Percentiles rank a stretch among this genome's conserved stretches.
phyloP scores from a whole-genome alignment of 495 filamentous ascomycete species.

The Astrothelium macrocarpum region DNA sequence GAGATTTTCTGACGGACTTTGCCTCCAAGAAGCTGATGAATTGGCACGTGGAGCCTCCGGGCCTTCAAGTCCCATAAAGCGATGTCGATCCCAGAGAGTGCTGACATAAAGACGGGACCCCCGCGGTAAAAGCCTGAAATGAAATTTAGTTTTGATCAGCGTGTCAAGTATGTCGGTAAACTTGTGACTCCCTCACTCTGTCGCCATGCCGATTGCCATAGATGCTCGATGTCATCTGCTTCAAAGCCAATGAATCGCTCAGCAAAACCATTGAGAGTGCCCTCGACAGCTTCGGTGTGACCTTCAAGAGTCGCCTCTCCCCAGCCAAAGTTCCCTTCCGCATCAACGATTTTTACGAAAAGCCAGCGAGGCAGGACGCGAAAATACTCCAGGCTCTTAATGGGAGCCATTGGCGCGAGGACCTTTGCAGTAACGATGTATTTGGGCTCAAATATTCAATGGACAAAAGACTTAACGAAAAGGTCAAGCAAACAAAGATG shows the following conservation, averaged over 20 bases:
- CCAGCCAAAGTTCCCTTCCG: slow-evolving; percentile 58
- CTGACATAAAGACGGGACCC: slow-evolving; percentile 78
- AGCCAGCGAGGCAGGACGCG: slow-evolving; percentile 44
- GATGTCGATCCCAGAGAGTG: slow-evolving; percentile 70
- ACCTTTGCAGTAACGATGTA: not conserved
- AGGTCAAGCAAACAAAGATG: too few species aligned
- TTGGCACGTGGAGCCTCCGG: slow-evolving; percentile 52
- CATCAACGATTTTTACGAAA: slow-evolving; percentile 66
- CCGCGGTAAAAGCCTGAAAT: slow-evolving; percentile 62
- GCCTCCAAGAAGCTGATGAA: slow-evolving; percentile 66
- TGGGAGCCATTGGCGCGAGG: slow-evolving; percentile 11
- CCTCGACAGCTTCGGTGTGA: slow-evolving; percentile 59
- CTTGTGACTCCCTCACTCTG: slow-evolving; percentile 17
- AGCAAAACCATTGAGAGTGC: slow-evolving; percentile 58
- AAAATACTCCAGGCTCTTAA: slow-evolving; percentile 17
- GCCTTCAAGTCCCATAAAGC: slow-evolving; percentile 73
- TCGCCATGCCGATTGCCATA: slow-evolving; percentile 66
- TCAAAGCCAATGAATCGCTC: slow-evolving; percentile 57
- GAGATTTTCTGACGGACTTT: slow-evolving; percentile 63
- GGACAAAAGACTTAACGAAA: too few species aligned
- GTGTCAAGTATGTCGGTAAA: not conserved
- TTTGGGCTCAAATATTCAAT: not conserved
- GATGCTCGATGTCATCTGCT: slow-evolving; percentile 72
- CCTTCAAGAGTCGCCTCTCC: slow-evolving; percentile 64
- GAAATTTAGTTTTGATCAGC: not conserved